A percentile compares a stretch with the other conserved stretches of the same genome.
Evolutionary conservation across 352 stramenopile species (phyloP).

Genomic region (Pythium biforme): DNA sequence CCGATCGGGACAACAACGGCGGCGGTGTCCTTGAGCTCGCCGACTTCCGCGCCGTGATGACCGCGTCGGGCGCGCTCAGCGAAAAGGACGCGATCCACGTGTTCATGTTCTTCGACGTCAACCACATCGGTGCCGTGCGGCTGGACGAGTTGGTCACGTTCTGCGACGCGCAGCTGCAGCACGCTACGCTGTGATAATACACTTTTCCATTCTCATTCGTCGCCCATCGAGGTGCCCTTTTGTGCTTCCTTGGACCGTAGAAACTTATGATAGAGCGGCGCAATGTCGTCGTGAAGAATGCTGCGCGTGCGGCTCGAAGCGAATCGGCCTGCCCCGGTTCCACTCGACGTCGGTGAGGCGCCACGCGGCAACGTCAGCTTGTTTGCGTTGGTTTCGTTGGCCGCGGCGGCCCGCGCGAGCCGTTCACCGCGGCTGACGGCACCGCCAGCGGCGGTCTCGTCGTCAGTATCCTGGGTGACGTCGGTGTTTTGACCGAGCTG

Average conservation of each 20-base stretch:
- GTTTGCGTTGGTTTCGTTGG: background rate
- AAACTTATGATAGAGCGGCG: constrained; percentile 72
- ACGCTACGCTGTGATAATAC: constrained; percentile 10
- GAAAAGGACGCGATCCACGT: constrained; percentile 68
- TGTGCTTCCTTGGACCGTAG: constrained; percentile 67
- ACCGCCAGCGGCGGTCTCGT: background rate
- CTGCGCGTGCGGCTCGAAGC: constrained; percentile 20
- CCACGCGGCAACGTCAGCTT: constrained; percentile 16
- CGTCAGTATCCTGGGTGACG: background rate
- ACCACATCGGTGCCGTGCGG: constrained; percentile 62
- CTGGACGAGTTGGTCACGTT: constrained; percentile 41
- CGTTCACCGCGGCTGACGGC: constrained; percentile 8
- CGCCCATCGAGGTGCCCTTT: constrained; percentile 34
- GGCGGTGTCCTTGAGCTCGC: constrained; percentile 44
- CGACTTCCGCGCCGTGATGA: constrained; percentile 40
- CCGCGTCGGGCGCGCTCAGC: constrained; percentile 7
- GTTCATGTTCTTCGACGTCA: constrained; percentile 77
- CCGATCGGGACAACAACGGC: background rate
- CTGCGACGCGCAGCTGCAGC: constrained; percentile 23
- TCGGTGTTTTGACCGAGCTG: background rate
- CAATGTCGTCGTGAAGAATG: constrained; percentile 75
- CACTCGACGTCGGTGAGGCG: background rate
- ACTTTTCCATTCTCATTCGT: constrained; percentile 9
- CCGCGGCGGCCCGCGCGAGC: background rate
- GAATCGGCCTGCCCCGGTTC: background rate